phyloP scores from a whole-genome alignment of 352 stramenopile species.

The Thraustochytrium striatum region DNA sequence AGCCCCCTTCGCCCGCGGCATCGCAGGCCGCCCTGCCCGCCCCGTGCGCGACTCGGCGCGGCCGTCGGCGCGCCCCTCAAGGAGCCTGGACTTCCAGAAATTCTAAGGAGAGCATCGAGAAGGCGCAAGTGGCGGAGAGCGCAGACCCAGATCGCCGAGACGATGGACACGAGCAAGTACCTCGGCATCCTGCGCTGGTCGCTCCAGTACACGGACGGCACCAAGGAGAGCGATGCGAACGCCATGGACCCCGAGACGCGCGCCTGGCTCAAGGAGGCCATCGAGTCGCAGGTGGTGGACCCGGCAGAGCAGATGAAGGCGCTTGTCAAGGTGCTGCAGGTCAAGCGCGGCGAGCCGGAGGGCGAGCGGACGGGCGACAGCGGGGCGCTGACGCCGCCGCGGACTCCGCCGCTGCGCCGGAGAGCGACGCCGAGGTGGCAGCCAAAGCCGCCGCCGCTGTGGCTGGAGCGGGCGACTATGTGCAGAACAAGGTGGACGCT shows the following conservation, averaged over 20 bases:
- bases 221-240: not conserved
- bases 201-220: conserved; percentile 36
- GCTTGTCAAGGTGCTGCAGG: conserved; percentile 4
- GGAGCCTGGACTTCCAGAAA: too few relatives aligned
- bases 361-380: not conserved
- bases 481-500: conserved; percentile 6
- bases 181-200: conserved; percentile 29
- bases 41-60: too few relatives aligned
- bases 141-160: too few relatives aligned
- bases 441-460: too few relatives aligned
- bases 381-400: not conserved
- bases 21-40: too few relatives aligned
- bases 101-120: too few relatives aligned
- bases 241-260: conserved; percentile 11
- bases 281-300: conserved; percentile 2
- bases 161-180: too few relatives aligned
- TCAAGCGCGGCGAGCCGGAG: not conserved
- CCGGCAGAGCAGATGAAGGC: conserved; percentile 11
- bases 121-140: too few relatives aligned
- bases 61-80: too few relatives aligned
- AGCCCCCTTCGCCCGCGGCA: too few relatives aligned
- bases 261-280: conserved; percentile 11
- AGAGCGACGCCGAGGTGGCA: too few relatives aligned
- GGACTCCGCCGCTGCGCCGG: too few relatives aligned
- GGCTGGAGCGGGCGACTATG: conserved; percentile 38